Conservation (phyloP, 441 rosid species). For the Adansonia rubrostipa region DNA sequence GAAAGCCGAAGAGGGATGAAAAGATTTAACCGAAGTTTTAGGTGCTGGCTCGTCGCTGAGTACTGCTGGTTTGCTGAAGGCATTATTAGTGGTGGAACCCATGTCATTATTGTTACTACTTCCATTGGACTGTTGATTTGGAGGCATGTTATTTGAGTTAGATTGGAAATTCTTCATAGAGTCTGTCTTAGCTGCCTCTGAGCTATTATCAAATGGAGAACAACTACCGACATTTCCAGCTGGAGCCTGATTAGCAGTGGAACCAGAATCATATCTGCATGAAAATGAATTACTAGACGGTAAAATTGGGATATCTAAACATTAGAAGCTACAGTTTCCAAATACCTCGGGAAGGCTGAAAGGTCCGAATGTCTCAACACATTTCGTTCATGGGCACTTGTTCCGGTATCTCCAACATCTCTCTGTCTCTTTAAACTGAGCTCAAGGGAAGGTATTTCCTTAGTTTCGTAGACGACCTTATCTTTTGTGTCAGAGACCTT, state of each 20-base stretch:
- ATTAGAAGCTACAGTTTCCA: slow-evolving; percentile 14
- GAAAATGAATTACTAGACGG: slow-evolving; percentile 14
- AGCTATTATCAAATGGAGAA: slow-evolving; percentile 48
- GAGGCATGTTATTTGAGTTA: slow-evolving; percentile 41
- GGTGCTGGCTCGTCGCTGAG: slow-evolving; percentile 34
- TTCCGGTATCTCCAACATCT: slow-evolving; percentile 36
- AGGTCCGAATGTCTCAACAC: slow-evolving; percentile 49
- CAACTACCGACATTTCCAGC: slow-evolving; percentile 45
- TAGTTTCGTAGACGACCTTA: slow-evolving; percentile 28
- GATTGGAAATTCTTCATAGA: slow-evolving; percentile 41
- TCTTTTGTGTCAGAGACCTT: slow-evolving; percentile 31
- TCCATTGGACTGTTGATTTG: slow-evolving; percentile 42
- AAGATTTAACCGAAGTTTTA: slow-evolving; percentile 34
- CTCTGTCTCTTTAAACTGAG: slow-evolving; percentile 47
- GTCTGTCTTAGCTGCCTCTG: slow-evolving; percentile 46
- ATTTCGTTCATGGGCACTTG: slow-evolving; percentile 38
- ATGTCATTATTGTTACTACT: slow-evolving; percentile 50
- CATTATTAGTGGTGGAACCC: slow-evolving; percentile 44
- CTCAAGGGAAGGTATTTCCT: slow-evolving; percentile 42
- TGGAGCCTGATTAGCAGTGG: slow-evolving; percentile 43
- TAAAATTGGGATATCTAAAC: slow-evolving; percentile 10
- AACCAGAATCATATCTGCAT: slow-evolving; percentile 48
- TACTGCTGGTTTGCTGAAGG: slow-evolving; percentile 31
- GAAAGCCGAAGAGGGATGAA: slow-evolving; percentile 39
- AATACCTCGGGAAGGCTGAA: slow-evolving; percentile 61